Conservation (phyloP, 2,329 filamentous ascomycete species). For the Anthostomella pinea region DNA sequence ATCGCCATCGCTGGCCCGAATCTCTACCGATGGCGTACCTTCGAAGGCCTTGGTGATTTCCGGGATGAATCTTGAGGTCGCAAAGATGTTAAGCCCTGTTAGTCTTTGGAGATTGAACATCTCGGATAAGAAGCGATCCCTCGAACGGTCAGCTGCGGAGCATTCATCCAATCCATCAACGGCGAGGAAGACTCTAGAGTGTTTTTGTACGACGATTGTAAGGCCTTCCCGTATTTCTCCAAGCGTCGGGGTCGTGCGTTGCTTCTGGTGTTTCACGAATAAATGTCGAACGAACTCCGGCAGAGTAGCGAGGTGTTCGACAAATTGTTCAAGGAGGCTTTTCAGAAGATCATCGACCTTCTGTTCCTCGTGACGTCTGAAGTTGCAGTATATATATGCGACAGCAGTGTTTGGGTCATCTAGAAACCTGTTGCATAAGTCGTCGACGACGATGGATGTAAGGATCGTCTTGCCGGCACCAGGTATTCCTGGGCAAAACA, state of each 20-base stretch:
- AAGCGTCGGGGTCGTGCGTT: slow-evolving; percentile 5
- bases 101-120: no score
- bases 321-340: slow-evolving; percentile 3
- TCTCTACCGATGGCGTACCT: no score
- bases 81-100: slow-evolving; percentile 8
- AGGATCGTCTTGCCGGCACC: slow-evolving; percentile 48
- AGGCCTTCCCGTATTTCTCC: slow-evolving; percentile 6
- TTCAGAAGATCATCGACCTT: no score
- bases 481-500: slow-evolving; percentile 46
- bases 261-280: slow-evolving; percentile 6
- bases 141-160: slow-evolving; percentile 4
- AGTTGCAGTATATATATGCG: slow-evolving; percentile 10
- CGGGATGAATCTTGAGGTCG: no score
- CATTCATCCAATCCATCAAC: slow-evolving; percentile 10
- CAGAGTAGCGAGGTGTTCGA: slow-evolving; percentile 5
- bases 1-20: no score
- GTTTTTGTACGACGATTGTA: no score
- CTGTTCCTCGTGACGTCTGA: slow-evolving; percentile 5
- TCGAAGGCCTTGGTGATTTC: no score
- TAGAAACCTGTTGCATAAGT: slow-evolving; percentile 31
- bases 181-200: slow-evolving; percentile 7
- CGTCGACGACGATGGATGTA: slow-evolving; percentile 38
- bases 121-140: slow-evolving; percentile 4
- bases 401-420: slow-evolving; percentile 5
- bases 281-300: slow-evolving; percentile 3